Base-by-base conservation (phyloP, 176 grass and related monocot species). In the Oryza punctata region DNA sequence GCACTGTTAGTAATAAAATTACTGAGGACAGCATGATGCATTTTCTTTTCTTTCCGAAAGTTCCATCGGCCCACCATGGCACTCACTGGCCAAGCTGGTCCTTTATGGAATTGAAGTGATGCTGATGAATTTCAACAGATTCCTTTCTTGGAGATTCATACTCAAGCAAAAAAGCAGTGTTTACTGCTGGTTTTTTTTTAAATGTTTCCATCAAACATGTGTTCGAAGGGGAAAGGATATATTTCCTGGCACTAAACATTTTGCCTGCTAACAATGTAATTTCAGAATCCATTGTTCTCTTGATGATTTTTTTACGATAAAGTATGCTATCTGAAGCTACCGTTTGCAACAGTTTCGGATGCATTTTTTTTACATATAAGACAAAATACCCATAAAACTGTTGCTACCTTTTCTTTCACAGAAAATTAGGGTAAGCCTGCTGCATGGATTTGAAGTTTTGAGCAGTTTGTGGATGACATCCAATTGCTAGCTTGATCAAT, bases 101-200 rank as follows among this genome's bases (percentile, higher is more conserved):
- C 46, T 37, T 84, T 21, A 30, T 76, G 10, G 15, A 61, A 21
- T 24, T 61, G 21, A 61, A 24, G 57, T 24, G 21, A 61, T 9
- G 54, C 57, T 24, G 57, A 61, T 24, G 4, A 74, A 46, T 26
- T n/a, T 30, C 2, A 50, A 60, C 37, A 32, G 3, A 67, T 54
- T 19, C 15, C 13, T 12, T 16, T 60, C 0, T 63, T 59, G 64
- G 24, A 67, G 6, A 67, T 84, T 12, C 72, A 50, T 63, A 12
- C 10, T 70, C 14, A 61, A 45, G 25, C 1, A 64, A 71, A 25
- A 85, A 32, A 61, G 19, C 11, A 70, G 10, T 52, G 2, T 11
- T 32, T 81, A 50, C 86, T 67, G 60, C 21, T 59, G 21, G 25
- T 41, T 21, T 76, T 15, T 59, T 41, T 63, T 73, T 66, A 76